Base-by-base conservation (phyloP, 2,329 filamentous ascomycete genomes). In the Chrysoporthe cubensis region DNA sequence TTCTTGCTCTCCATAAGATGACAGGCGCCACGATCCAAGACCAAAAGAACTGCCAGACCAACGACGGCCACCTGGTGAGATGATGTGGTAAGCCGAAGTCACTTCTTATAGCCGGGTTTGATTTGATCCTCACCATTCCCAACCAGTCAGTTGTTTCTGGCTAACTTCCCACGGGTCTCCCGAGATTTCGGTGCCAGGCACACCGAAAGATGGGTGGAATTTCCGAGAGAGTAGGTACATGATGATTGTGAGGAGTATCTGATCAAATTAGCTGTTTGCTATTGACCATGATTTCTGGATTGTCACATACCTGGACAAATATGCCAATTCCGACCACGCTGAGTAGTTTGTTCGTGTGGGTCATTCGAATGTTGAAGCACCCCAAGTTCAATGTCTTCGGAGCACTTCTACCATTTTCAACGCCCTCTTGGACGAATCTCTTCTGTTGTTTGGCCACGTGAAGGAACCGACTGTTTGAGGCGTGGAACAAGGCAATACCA, bases 401-500 rank as follows among this genome's bases (percentile, higher is more conserved):
- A 6, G 50, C 11, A 34, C 26, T 34, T 34, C 69, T 54, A 70
- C 65, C 70, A 64, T 72, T 34, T 34, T 69, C 57, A 70, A 65
- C 70, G 63, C 72, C 14, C 69, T 34, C 57, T 65, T 66, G 62
- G 48, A 70, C 73, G 56, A 73, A 73, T 48, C 66, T 81, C 70
- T 78, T 80, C 75, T 90, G 88, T 37, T 83, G 80, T 70, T 82
- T 82, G 62, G 87, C 87, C 65, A 89, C 80, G 70, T 88, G 80
- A 21, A 89, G 81, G 64, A 90, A 87, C 66, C 87, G 86, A 72
- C 81, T 84, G 74, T 90, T 89, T 69, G 85, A 85, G 32, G 87
- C 88, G 73, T 91, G 88, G 74, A 90, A 90, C 5, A 91, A 78
- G 8, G 87, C 88, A 65, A 91, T 87, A 34, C 89, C 88, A 60